Evolutionary conservation across 129 eudicot genomes (phyloP).

Genomic region (Centella asiatica): DNA sequence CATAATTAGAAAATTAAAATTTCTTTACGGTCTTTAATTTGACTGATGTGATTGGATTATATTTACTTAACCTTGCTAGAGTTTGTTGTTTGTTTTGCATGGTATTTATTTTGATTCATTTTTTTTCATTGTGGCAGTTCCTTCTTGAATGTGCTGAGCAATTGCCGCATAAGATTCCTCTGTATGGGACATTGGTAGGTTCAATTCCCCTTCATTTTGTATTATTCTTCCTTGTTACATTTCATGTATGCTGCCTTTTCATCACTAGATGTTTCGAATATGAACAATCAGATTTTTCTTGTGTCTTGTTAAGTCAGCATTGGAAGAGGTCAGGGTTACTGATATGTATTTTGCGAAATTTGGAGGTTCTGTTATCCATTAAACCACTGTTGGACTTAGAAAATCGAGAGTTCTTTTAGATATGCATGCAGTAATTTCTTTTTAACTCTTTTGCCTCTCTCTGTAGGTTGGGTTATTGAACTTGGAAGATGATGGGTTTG

Average conservation of each 20-base stretch:
- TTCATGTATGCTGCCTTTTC: no score
- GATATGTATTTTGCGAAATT: no score
- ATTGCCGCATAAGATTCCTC: slow-evolving; percentile 91
- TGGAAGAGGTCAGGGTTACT: no score
- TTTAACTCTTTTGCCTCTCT: neutral
- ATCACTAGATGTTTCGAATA: no score
- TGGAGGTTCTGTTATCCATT: no score
- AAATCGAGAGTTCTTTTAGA: neutral
- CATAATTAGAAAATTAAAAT: no score
- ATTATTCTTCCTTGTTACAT: neutral
- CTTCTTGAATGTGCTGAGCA: slow-evolving; percentile 92
- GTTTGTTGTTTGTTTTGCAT: no score
- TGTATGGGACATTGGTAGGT: slow-evolving; percentile 85
- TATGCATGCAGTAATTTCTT: neutral
- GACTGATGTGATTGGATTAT: no score
- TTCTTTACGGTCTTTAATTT: no score
- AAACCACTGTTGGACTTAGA: no score
- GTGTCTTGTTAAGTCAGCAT: neutral
- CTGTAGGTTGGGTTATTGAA: slow-evolving; percentile 81
- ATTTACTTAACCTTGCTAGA: no score
- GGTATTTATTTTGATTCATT: no score
- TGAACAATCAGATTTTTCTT: neutral
- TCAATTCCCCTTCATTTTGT: slow-evolving; percentile 4
- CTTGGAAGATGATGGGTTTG: slow-evolving; percentile 83
- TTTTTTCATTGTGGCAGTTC: slow-evolving; percentile 58